Conservation (phyloP, 2,329 filamentous ascomycete species). For the Harringtonia lauricola region DNA sequence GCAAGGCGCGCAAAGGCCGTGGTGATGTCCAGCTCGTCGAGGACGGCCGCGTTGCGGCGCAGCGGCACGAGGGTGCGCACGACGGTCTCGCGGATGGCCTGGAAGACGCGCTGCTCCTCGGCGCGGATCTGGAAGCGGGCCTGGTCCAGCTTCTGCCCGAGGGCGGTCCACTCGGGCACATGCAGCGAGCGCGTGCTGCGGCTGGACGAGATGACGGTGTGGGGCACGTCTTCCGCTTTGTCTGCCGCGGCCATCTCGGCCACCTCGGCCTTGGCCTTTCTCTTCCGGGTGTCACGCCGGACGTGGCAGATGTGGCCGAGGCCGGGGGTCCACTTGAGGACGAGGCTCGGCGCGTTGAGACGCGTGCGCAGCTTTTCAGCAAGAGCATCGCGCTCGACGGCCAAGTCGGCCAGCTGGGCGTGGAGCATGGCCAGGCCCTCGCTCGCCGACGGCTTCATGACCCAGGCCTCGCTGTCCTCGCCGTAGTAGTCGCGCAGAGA, state of each 20-base stretch:
- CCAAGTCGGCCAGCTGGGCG: constrained; percentile 47
- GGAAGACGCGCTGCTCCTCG: constrained; percentile 77
- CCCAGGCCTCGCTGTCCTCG: constrained; percentile 49
- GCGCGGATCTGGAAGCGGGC: constrained; percentile 64
- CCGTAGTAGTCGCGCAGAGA: constrained; percentile 47
- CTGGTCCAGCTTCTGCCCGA: constrained; percentile 73
- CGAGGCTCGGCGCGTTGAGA: constrained; percentile 54
- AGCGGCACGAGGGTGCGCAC: constrained; percentile 75
- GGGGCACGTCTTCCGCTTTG: constrained; percentile 13
- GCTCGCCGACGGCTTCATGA: constrained; percentile 61
- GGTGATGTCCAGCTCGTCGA: constrained; percentile 87
- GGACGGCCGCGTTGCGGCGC: constrained; percentile 76
- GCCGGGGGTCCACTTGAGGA: constrained; percentile 75
- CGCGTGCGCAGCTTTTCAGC: constrained; percentile 48
- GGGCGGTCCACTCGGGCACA: constrained; percentile 67
- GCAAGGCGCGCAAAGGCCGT: constrained; percentile 78
- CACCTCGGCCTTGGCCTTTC: constrained; percentile 35
- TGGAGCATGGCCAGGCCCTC: constrained; percentile 56
- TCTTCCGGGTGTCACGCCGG: constrained; percentile 73
- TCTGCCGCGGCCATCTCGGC: constrained; percentile 10
- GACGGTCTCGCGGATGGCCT: constrained; percentile 61
- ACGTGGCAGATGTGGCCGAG: constrained; percentile 87
- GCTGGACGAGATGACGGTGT: constrained; percentile 59
- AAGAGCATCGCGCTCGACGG: constrained; percentile 48
- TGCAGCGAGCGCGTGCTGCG: constrained; percentile 81